Conservation (phyloP, 345 rosid species). For the Cochlearia excelsa region DNA sequence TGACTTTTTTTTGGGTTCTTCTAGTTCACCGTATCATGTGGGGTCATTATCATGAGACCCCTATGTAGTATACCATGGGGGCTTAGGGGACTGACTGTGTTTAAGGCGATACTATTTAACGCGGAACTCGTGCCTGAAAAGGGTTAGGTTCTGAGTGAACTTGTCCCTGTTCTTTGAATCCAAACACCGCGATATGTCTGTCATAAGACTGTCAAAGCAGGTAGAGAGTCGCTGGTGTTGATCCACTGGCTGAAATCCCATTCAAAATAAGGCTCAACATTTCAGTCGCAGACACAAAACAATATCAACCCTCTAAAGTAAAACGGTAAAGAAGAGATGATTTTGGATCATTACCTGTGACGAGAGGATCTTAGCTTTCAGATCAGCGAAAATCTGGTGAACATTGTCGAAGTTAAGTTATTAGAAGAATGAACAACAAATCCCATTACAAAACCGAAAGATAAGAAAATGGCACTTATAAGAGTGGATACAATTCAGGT, state of each 20-base stretch:
- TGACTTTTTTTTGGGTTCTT: constrained; percentile 5
- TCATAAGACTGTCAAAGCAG: constrained; percentile 92
- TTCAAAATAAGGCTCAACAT: not conserved
- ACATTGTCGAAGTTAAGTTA: constrained; percentile 19
- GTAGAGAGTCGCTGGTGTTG: constrained; percentile 78
- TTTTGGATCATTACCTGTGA: constrained; percentile 61
- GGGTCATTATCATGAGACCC: constrained; percentile 36
- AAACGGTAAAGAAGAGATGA: constrained; percentile 5
- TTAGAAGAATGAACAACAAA: constrained; percentile 10
- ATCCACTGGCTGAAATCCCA: constrained; percentile 70
- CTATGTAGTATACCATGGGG: constrained; percentile 18
- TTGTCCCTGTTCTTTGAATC: constrained; percentile 96
- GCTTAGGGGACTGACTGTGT: not conserved
- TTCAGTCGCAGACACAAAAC: not conserved
- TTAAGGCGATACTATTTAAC: constrained; percentile 46
- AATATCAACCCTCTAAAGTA: not conserved
- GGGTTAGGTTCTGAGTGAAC: constrained; percentile 85
- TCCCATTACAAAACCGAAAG: constrained; percentile 1
- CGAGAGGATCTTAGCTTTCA: constrained; percentile 84
- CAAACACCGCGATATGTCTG: constrained; percentile 75
- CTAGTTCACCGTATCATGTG: constrained; percentile 22
- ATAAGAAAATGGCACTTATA: not conserved
- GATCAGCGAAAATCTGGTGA: constrained; percentile 77
- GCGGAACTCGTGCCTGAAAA: constrained; percentile 89
- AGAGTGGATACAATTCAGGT: constrained; percentile 6